Conservation (phyloP, 208 protist genomes). For the Wallacemonas sp. region DNA sequence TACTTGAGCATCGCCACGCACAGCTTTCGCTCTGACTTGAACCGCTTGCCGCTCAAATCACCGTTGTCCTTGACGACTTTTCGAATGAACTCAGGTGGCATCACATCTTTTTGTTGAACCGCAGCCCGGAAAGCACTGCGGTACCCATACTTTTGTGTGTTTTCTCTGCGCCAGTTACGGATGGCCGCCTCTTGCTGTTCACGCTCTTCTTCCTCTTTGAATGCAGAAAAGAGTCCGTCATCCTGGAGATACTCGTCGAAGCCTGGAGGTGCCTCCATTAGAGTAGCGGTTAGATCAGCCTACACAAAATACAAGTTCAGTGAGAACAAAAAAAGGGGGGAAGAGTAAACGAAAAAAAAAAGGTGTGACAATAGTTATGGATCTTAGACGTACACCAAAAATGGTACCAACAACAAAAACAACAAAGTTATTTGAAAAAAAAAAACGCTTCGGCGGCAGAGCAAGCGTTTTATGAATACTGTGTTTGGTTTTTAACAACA, state of each 20-base stretch:
- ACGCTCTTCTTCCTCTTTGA: conserved; percentile 41
- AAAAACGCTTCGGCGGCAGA: too few relatives aligned
- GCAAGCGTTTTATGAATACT: too few relatives aligned
- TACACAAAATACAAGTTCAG: too few relatives aligned
- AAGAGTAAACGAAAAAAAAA: conserved; percentile 10
- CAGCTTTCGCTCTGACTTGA: conserved; percentile 98
- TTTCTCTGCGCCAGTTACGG: conserved; percentile 65
- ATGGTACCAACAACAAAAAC: background rate
- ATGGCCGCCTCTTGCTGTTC: conserved; percentile 45
- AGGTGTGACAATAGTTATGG: background rate
- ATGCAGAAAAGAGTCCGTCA: conserved; percentile 26
- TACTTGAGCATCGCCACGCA: conserved; percentile 99
- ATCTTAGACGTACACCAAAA: conserved; percentile 7
- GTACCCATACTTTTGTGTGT: conserved; percentile 74
- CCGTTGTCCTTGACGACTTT: conserved; percentile 99
- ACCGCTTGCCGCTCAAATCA: conserved; percentile 98
- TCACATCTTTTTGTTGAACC: conserved; percentile 63
- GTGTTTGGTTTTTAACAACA: too few relatives aligned
- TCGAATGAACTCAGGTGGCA: conserved; percentile 98
- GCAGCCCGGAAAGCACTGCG: conserved; percentile 68
- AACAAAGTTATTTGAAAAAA: too few relatives aligned
- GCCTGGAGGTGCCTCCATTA: conserved; percentile 26
- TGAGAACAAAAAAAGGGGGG: background rate
- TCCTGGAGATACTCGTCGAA: conserved; percentile 34
- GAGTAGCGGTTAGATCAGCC: too few relatives aligned